phyloP scores from a whole-genome alignment of 2,329 filamentous ascomycete species.

The Pestalotiopsis fici region DNA sequence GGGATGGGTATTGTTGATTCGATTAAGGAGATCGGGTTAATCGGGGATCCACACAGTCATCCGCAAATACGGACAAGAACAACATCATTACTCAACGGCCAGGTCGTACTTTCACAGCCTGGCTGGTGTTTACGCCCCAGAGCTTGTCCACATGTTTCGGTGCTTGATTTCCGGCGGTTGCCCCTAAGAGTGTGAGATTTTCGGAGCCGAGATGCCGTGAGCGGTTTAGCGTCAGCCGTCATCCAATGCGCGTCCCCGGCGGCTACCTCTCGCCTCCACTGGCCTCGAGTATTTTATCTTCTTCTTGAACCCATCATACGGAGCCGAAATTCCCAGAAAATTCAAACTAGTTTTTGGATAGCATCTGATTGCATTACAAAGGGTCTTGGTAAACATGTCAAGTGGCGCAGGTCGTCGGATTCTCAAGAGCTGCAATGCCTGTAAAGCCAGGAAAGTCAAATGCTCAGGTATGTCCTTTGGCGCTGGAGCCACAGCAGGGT shows the following conservation, averaged over 20 bases:
- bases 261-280: too few species aligned
- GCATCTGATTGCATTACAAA: neutral
- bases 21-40: neutral
- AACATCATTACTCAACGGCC: too few species aligned
- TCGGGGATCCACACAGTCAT: neutral
- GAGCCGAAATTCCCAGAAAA: neutral
- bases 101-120: too few species aligned
- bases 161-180: neutral
- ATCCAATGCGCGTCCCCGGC: neutral
- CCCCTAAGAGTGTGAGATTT: neutral
- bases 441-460: constrained; percentile 41
- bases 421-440: constrained; percentile 38
- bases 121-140: too few species aligned
- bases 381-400: neutral
- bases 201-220: neutral
- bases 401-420: constrained; percentile 5
- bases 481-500: neutral
- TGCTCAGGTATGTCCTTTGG: constrained; percentile 31
- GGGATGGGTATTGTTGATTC: neutral
- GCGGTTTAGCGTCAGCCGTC: neutral
- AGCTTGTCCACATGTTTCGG: too few species aligned
- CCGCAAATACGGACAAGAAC: too few species aligned
- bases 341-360: neutral
- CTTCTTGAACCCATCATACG: neutral
- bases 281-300: neutral